These are phyloP conservation scores for Trichopus zeylanicus DNA, from an alignment of 116 monocot genomes.

Conservation along the genomic window DNA sequence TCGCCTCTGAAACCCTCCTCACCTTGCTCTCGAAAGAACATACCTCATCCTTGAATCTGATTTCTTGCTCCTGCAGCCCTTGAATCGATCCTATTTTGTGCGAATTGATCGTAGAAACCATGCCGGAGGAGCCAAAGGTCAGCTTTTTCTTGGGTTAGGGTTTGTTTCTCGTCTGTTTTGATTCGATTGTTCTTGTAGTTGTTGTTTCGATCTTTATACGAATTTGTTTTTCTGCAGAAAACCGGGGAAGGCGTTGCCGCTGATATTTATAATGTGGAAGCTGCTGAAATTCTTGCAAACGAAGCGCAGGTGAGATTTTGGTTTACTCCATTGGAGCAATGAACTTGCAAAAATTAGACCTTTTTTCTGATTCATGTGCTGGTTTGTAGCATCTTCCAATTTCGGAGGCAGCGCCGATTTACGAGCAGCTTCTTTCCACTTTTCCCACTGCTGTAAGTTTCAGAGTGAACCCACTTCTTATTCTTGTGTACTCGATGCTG, in stretches of 20 bases:
- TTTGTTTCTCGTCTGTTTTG: no score
- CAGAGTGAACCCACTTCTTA: background rate
- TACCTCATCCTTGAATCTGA: no score
- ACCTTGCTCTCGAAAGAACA: no score
- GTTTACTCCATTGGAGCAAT: background rate
- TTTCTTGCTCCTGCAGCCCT: no score
- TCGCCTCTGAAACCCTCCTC: no score
- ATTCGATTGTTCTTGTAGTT: background rate
- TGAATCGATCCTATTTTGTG: no score
- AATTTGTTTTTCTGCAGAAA: background rate
- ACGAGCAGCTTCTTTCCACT: conserved; percentile 77
- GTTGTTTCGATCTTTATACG: background rate
- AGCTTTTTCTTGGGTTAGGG: background rate
- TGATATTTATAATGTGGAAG: conserved; percentile 65
- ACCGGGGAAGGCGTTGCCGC: conserved; percentile 3
- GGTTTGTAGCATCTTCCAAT: conserved; percentile 55
- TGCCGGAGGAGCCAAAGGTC: no score
- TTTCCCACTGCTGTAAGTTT: conserved; percentile 83
- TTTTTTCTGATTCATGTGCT: background rate
- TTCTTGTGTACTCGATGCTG: background rate
- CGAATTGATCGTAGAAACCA: no score
- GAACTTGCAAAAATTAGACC: background rate
- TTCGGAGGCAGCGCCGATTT: conserved; percentile 63
- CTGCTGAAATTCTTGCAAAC: conserved; percentile 73
- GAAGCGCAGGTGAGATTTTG: conserved; percentile 52